A percentile compares a stretch with the other conserved stretches of the same genome.
These are phyloP conservation scores for Salvia miltiorrhiza DNA, from an alignment of 257 asterid species.

Conservation along the genomic window DNA sequence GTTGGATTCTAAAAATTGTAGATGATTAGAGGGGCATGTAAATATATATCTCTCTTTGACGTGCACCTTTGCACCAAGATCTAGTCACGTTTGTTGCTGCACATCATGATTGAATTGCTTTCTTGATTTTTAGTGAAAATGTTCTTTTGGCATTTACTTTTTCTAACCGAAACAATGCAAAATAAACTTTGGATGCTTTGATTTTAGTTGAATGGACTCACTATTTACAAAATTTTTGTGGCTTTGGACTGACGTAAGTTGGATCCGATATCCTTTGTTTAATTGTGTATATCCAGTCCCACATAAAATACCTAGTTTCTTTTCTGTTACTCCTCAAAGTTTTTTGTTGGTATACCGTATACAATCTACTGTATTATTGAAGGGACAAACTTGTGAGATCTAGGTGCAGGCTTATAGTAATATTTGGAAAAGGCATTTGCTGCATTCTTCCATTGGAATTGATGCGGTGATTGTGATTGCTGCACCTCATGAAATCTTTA, in stretches of 20 bases:
- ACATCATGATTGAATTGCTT: not conserved
- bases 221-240: not conserved
- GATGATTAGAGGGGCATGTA: no score
- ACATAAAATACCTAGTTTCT: not conserved
- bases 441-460: not conserved
- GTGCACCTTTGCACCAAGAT: not conserved
- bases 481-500: not conserved
- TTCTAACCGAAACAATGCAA: no score
- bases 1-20: no score
- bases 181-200: not conserved
- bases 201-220: not conserved
- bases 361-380: not conserved
- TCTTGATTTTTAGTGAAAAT: not conserved
- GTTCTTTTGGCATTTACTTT: not conserved
- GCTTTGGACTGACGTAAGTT: not conserved
- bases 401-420: not conserved
- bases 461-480: not conserved
- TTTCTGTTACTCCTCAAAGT: not conserved
- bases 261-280: not conserved
- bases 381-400: not conserved
- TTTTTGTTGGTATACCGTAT: not conserved
- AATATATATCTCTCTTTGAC: no score
- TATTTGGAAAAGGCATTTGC: not conserved
- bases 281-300: not conserved
- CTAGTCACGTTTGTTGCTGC: not conserved